Evolutionary conservation across 208 protist species (phyloP).

Genomic region (Porcisia deanei): DNA sequence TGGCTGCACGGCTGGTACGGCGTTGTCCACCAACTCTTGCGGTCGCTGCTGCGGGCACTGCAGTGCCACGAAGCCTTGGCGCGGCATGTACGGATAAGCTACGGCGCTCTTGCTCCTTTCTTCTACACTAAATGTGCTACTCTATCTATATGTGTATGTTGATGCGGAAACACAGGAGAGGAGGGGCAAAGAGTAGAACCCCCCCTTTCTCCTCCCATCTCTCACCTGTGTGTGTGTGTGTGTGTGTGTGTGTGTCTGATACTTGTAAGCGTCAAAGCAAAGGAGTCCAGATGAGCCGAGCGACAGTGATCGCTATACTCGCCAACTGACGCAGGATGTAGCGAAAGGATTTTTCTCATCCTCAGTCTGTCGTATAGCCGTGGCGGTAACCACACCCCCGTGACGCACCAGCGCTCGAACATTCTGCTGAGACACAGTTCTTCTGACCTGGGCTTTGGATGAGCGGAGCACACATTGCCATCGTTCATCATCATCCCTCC

Average conservation of each 20-base stretch:
- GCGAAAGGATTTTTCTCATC: too few species aligned
- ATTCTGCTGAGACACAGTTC: too few species aligned
- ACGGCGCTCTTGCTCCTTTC: not conserved
- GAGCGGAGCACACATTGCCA: too few species aligned
- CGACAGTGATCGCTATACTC: too few species aligned
- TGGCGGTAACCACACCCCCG: too few species aligned
- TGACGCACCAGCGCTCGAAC: too few species aligned
- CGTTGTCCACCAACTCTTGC: not conserved
- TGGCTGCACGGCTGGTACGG: not conserved
- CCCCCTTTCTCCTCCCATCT: not conserved
- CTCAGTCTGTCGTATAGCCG: too few species aligned
- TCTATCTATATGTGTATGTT: slow-evolving; percentile 3
- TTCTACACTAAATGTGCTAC: not conserved
- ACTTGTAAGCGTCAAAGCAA: not conserved
- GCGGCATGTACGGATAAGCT: not conserved
- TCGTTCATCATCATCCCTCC: too few species aligned
- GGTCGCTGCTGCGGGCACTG: not conserved
- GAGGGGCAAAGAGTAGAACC: not conserved
- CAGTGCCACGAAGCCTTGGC: not conserved
- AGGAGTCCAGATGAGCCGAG: not conserved
- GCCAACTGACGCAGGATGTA: too few species aligned
- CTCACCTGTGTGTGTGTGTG: not conserved
- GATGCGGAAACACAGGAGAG: not conserved
- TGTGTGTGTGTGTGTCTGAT: not conserved
- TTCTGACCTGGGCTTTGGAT: too few species aligned